Percentiles rank a stretch among this genome's conserved stretches.
Evolutionary conservation across 768 basidiomycete genomes (phyloP).

Genomic region (Mycena pura): DNA sequence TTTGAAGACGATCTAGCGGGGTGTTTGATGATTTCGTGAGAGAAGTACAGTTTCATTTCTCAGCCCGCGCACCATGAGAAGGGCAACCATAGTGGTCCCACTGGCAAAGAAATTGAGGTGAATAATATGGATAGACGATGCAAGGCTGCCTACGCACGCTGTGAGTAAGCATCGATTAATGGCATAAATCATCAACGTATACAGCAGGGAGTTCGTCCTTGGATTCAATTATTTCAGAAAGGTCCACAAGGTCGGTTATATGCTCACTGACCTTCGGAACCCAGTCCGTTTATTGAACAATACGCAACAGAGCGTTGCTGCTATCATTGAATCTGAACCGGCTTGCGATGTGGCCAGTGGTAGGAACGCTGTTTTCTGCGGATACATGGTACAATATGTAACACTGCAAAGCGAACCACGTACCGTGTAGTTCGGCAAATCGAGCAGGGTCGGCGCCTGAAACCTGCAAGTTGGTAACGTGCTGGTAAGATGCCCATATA

Average conservation of each 20-base stretch:
- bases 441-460: not conserved
- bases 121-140: not conserved
- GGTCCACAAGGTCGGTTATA: not conserved
- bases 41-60: not conserved
- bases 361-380: not conserved
- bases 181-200: slow-evolving; percentile 4
- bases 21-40: not conserved
- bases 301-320: not conserved
- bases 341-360: not conserved
- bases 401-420: not conserved
- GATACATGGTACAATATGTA: not conserved
- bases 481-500: not conserved
- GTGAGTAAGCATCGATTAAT: slow-evolving; percentile 6
- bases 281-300: not conserved
- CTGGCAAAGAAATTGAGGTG: not conserved
- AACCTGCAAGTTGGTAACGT: not conserved
- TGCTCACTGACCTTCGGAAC: not conserved
- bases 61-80: not conserved
- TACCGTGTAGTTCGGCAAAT: slow-evolving; percentile 1
- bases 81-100: not conserved
- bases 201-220: slow-evolving; percentile 4
- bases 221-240: not conserved
- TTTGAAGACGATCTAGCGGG: not conserved
- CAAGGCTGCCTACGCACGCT: not conserved
- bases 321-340: not conserved